Base-by-base conservation (phyloP, 2,329 filamentous ascomycete species). In the Exophiala lecanii-corni region DNA sequence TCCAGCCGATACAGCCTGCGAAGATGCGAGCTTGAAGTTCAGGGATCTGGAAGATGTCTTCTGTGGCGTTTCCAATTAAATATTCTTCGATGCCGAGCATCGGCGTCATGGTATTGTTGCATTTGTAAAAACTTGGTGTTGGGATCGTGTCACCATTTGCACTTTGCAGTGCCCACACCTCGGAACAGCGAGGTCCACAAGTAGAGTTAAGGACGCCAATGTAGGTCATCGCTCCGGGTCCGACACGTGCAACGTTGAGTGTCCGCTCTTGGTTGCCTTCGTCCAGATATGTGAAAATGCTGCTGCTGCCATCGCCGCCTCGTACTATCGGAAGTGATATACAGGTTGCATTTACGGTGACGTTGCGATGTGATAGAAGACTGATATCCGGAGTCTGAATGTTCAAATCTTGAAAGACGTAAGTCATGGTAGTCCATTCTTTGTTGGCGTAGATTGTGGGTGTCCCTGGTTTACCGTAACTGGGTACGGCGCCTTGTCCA, bases 1-100 rank as follows among this genome's bases (percentile, higher is more conserved):
- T 42, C 48, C 49, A 57, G 16, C 53, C 54, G 15, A 57, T 54
- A 12, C 48, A 40, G 12, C 54, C 54, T 2, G 53, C 53, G 5
- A 54, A 26, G 36, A 55, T 54, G 5, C 33, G 45, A 1, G 54
- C 53, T 25, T 51, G 43, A 2, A 19, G 10, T 19, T 57, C 49
- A 7, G 42, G 41, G 36, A 53, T 38, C 23, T 53, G 26, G 33
- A 44, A 50, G 12, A 28, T 18, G 9, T 35, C 28, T n/a, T 43
- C 28, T 4, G 43, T 43, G n/a, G 43, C 30, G 13, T 39, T 39
- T 7, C 34, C 12, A 13, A 35, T 21, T 4, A 50, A 13, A 26
- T 53, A 53, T n/a, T 41, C 13, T 10, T 53, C 34, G 12, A 47
- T 39, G 2, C 46, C 47, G 9, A 19, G 30, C n/a, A 50, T 39